A percentile compares a stretch with the other conserved stretches of the same genome.
Evolutionary conservation across 192 early-diverging fungal genomes (phyloP).

Genomic region (Piromyces finnis): DNA sequence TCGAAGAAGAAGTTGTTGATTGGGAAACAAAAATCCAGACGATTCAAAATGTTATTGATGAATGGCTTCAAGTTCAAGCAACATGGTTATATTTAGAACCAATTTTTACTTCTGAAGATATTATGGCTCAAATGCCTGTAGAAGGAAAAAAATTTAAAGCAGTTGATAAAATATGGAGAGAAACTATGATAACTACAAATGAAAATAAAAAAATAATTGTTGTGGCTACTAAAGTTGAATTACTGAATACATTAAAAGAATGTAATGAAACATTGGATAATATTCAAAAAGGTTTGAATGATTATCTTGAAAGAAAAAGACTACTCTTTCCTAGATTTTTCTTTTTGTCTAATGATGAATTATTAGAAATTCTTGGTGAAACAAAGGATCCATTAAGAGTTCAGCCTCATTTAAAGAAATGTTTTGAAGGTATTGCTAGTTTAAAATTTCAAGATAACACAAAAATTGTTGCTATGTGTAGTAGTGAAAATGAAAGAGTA

Average conservation of each 20-base stretch:
- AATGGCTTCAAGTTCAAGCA: slow-evolving; percentile 48
- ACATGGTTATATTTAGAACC: slow-evolving; percentile 48
- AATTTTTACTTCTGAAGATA: slow-evolving; percentile 42
- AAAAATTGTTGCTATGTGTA: slow-evolving; percentile 32
- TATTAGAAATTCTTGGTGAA: slow-evolving; percentile 44
- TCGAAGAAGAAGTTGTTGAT: slow-evolving; percentile 38
- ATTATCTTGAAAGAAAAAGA: slow-evolving; percentile 37
- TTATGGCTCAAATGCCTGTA: slow-evolving; percentile 52
- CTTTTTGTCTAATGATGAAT: slow-evolving; percentile 47
- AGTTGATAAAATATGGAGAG: slow-evolving; percentile 35
- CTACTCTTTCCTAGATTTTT: slow-evolving; percentile 42
- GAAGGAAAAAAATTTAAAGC: slow-evolving; percentile 41
- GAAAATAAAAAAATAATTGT: slow-evolving; percentile 29
- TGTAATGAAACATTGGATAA: slow-evolving; percentile 30
- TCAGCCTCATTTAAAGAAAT: slow-evolving; percentile 46
- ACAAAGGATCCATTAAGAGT: slow-evolving; percentile 43
- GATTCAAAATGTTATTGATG: slow-evolving; percentile 40
- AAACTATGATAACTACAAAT: slow-evolving; percentile 31
- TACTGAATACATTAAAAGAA: slow-evolving; percentile 30
- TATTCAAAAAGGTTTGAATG: slow-evolving; percentile 42
- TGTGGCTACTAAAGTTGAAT: slow-evolving; percentile 35
- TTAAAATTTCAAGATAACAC: slow-evolving; percentile 34
- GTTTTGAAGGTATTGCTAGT: slow-evolving; percentile 37
- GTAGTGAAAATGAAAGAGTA: slow-evolving; percentile 34
- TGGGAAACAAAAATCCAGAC: slow-evolving; percentile 33